Base-by-base conservation (phyloP, 2,329 filamentous ascomycete genomes). In the Emmonsiellopsis sp. region DNA sequence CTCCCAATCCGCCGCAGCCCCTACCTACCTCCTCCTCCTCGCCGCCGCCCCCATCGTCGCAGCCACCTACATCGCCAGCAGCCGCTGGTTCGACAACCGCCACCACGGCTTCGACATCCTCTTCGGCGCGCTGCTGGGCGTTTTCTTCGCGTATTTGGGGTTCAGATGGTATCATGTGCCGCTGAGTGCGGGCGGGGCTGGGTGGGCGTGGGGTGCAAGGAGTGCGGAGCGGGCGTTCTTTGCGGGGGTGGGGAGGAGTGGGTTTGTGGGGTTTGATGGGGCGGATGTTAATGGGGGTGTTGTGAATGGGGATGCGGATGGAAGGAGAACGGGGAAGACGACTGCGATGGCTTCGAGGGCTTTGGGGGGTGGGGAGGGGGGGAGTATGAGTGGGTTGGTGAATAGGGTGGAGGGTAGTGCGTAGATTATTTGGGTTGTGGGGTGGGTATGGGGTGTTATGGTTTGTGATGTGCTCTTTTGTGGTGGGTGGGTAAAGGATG, bases 51-150 rank as follows among this genome's bases (percentile, higher is more conserved):
- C 91, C 2, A 80, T 90, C 58, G 85, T 83, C 54, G 74, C 81
- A 1, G 86, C 90, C 5, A 80, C 90, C 58, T 95, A 90, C 72
- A 86, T 96, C 57, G 79, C 85, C n/a, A 82, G 84, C 31, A 92
- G 89, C 1, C 86, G 92, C 9, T 97, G 86, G 80, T 90, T 85
- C 55, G 85, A 96, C 68, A 94, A 85, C 73, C 83, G 88, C 40
- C 92, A 97, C 69, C 87, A 92, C 67, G 90, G 85, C n/a, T 92
- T 95, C 67, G 92, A 97, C 59, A 87, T 96, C 59, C 72, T 96
- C 2, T 89, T 87, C 58, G 92, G 92, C n/a, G 86, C 85, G 53
- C 59, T 87, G 10, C 86, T 96, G 57, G 92, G 92, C 7, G 78
- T 85, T 11, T 70, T 83, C 44, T 81, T 81, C 38, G 81, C 87